Conservation (phyloP, 2,329 filamentous ascomycete species). For the Pseudogymnoascus sp. region DNA sequence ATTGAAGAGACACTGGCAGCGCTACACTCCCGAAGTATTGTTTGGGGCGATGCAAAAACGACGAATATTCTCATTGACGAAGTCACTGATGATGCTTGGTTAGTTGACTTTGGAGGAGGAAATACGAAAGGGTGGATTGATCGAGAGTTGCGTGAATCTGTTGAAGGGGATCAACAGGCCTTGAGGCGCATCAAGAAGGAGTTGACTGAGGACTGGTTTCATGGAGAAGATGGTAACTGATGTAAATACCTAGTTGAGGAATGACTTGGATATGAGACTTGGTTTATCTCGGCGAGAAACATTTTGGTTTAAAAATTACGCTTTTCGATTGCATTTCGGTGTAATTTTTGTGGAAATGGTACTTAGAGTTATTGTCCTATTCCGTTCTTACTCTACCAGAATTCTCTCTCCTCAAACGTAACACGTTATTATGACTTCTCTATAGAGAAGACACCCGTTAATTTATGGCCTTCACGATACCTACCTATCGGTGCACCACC, state of each 20-base stretch:
- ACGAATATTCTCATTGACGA: background rate
- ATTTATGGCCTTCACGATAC: no score
- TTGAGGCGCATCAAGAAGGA: slow-evolving; percentile 7
- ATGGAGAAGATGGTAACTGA: background rate
- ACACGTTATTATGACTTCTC: background rate
- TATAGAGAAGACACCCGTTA: no score
- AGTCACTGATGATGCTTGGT: slow-evolving; percentile 8
- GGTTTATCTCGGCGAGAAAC: background rate
- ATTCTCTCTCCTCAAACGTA: background rate
- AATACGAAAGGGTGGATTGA: slow-evolving; percentile 12
- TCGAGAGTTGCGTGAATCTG: slow-evolving; percentile 9
- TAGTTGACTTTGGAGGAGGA: slow-evolving; percentile 13
- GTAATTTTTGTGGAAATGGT: background rate
- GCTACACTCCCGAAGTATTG: background rate
- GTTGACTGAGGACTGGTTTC: slow-evolving; percentile 3
- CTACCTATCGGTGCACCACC: no score
- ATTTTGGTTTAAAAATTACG: background rate
- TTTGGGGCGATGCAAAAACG: background rate
- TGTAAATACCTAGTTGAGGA: background rate
- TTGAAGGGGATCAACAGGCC: slow-evolving; percentile 7
- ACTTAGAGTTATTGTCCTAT: background rate
- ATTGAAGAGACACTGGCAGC: background rate
- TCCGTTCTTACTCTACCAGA: background rate
- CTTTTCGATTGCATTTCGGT: background rate
- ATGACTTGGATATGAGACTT: background rate